A percentile compares a stretch with the other conserved stretches of the same genome.
Conservation (phyloP, 257 asterid genomes). For the Oldenlandia corymbosa region DNA sequence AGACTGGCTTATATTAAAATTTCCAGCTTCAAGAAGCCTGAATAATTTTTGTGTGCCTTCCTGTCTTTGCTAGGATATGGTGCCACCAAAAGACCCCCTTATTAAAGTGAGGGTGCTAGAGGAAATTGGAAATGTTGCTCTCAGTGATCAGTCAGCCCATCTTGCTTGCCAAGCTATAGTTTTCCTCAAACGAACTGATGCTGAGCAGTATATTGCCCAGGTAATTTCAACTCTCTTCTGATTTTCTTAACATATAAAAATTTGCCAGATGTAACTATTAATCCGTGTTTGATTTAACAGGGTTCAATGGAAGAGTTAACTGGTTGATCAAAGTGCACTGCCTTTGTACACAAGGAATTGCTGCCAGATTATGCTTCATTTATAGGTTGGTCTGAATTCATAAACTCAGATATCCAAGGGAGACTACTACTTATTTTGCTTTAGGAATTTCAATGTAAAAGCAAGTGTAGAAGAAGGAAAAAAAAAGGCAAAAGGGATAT, state of each 20-base stretch:
- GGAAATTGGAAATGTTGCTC: slow-evolving; percentile 75
- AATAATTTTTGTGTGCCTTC: slow-evolving; percentile 10
- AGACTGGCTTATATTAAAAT: neutral
- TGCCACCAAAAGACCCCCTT: slow-evolving; percentile 96
- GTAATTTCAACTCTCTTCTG: slow-evolving; percentile 24
- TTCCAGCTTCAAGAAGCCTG: slow-evolving; percentile 6
- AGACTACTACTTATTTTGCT: too few species aligned
- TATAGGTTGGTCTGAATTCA: too few species aligned
- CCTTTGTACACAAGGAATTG: too few species aligned
- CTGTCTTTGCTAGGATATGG: slow-evolving; percentile 57
- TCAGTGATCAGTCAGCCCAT: slow-evolving; percentile 73
- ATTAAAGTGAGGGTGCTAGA: slow-evolving; percentile 85
- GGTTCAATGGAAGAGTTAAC: slow-evolving; percentile 92
- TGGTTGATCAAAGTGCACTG: slow-evolving; percentile 24
- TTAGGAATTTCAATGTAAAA: too few species aligned
- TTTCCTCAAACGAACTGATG: slow-evolving; percentile 86
- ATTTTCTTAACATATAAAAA: neutral
- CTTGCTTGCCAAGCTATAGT: slow-evolving; percentile 78
- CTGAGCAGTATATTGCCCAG: slow-evolving; percentile 83
- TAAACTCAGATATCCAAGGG: too few species aligned
- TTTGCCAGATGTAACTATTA: slow-evolving; percentile 6
- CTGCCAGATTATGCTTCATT: too few species aligned
- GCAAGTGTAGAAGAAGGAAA: too few species aligned
- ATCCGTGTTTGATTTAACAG: slow-evolving; percentile 28
- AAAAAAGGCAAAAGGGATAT: too few species aligned